Evolutionary conservation across 1,284 basidiomycete species (phyloP).

Genomic region (Cryptococcus sp.): DNA sequence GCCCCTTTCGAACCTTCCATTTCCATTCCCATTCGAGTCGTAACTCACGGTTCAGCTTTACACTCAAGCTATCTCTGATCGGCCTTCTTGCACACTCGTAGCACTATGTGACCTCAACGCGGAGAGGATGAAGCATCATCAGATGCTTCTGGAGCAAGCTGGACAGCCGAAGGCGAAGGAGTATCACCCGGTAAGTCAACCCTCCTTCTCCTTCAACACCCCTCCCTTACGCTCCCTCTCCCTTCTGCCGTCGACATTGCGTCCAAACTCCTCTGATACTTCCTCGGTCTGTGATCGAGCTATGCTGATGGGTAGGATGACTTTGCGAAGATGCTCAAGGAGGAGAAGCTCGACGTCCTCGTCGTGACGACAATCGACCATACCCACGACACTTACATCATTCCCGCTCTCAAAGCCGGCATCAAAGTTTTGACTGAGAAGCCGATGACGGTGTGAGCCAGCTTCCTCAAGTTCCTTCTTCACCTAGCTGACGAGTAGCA

Average conservation of each 20-base stretch:
- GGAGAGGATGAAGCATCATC: conserved; percentile 52
- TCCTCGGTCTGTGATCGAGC: too few species aligned
- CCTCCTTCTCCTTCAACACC: too few species aligned
- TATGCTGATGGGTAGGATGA: conserved; percentile 29
- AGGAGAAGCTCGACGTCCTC: conserved; percentile 51
- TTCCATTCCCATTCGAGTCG: too few species aligned
- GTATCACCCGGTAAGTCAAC: conserved; percentile 11
- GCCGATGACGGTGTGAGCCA: conserved; percentile 52
- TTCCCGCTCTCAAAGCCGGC: conserved; percentile 37
- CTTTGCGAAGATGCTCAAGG: conserved; percentile 52
- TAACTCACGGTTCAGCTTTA: conserved; percentile 24
- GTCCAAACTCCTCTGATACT: too few species aligned
- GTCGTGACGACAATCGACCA: conserved; percentile 56
- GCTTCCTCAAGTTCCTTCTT: background rate
- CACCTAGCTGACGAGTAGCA: conserved; percentile 23
- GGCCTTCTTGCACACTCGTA: conserved; percentile 43
- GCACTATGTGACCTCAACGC: conserved; percentile 54
- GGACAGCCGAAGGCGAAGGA: conserved; percentile 36
- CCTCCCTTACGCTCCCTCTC: too few species aligned
- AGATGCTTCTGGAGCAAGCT: conserved; percentile 48
- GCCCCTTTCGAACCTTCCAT: background rate
- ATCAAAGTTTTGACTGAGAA: conserved; percentile 53
- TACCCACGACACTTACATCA: conserved; percentile 53
- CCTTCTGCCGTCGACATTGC: too few species aligned
- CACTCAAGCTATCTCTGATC: conserved; percentile 25